Conservation (phyloP, 257 asterid species). For the Asclepias syriaca region DNA sequence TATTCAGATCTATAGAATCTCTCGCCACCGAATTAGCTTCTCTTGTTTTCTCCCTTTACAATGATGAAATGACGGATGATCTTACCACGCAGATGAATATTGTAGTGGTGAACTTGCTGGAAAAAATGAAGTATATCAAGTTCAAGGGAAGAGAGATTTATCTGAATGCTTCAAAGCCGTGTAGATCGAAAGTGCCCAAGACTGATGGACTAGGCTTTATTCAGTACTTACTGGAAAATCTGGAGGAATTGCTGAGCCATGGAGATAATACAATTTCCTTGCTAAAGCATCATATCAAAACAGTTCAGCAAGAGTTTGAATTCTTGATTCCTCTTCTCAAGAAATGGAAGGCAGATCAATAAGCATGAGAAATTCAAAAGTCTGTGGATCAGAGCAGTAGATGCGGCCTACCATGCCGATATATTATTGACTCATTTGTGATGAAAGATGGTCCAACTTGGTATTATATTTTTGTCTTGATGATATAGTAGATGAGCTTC, state of each 20-base stretch:
- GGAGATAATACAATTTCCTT: background rate
- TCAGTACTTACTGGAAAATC: conserved; percentile 17
- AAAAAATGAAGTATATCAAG: background rate
- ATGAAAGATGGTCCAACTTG: background rate
- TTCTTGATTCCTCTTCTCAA: conserved; percentile 5
- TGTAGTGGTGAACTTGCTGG: background rate
- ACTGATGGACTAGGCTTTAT: background rate
- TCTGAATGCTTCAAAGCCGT: background rate
- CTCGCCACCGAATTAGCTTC: background rate
- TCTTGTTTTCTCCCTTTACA: background rate
- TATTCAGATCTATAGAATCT: background rate
- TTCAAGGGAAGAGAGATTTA: background rate
- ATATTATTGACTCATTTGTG: background rate
- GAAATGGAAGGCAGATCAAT: background rate
- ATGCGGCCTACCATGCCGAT: background rate
- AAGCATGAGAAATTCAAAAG: background rate
- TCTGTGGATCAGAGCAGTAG: background rate
- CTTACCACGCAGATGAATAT: background rate
- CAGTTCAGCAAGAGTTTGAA: conserved; percentile 2
- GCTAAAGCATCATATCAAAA: background rate
- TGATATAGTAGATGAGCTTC: background rate
- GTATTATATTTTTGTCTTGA: background rate
- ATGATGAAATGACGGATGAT: background rate
- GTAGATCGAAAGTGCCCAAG: background rate
- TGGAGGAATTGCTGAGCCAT: conserved; percentile 25